phyloP scores from a whole-genome alignment of 2,329 filamentous ascomycete genomes.

The Akanthomyces muscarius region DNA sequence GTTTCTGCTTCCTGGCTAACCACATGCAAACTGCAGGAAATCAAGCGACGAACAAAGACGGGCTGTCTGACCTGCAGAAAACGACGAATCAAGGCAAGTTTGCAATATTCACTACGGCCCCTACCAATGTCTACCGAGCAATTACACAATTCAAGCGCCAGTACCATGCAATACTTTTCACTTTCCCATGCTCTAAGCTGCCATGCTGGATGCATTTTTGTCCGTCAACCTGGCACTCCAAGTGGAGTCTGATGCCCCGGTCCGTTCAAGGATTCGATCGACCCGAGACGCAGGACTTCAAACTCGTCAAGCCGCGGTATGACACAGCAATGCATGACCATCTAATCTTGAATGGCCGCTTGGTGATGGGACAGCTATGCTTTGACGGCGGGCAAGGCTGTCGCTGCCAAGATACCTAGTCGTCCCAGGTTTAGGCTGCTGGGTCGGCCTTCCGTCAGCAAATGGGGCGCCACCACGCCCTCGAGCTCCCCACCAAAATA shows the following conservation, averaged over 20 bases:
- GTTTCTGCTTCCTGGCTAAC: background rate
- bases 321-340: background rate
- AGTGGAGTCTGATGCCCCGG: conserved; percentile 5
- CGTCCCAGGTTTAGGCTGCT: conserved; percentile 8
- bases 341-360: background rate
- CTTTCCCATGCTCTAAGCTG: background rate
- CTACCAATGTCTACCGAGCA: background rate
- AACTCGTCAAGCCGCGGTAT: background rate
- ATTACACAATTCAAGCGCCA: background rate
- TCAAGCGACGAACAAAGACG: conserved; percentile 60
- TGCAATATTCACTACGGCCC: conserved; percentile 15
- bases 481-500: conserved; percentile 19
- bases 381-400: background rate
- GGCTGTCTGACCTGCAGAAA: conserved; percentile 61
- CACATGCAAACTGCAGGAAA: conserved; percentile 44
- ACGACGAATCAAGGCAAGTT: conserved; percentile 58
- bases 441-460: conserved; percentile 10
- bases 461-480: background rate
- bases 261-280: background rate
- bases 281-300: conserved; percentile 1
- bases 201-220: background rate
- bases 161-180: background rate
- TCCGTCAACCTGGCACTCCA: background rate
- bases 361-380: background rate
- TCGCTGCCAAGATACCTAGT: background rate